Percentiles rank a stretch among this genome's conserved stretches.
phyloP scores from a whole-genome alignment of 345 rosid species.

The Hibiscus mutabilis region DNA sequence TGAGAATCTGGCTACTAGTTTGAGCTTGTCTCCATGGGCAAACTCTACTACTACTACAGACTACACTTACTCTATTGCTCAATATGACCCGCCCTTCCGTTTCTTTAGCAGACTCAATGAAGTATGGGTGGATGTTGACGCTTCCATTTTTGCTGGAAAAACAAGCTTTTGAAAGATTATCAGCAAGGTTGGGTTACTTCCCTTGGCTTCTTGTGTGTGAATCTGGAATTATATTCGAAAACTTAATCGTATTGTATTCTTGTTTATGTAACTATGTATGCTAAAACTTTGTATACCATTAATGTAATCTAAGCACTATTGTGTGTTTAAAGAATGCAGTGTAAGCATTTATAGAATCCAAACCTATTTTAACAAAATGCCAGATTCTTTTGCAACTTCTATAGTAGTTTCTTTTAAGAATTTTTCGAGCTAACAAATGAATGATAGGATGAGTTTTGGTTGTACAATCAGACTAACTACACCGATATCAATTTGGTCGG shows the following conservation, averaged over 20 bases:
- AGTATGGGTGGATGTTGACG: slow-evolving; percentile 53
- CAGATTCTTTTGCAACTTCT: neutral
- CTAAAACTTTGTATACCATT: neutral
- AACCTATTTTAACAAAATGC: neutral
- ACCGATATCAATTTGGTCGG: slow-evolving; percentile 20
- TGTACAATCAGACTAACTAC: slow-evolving; percentile 7
- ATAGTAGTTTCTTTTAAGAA: neutral
- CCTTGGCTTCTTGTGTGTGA: neutral
- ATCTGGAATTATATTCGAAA: neutral
- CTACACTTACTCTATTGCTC: slow-evolving; percentile 56
- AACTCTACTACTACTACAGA: slow-evolving; percentile 30
- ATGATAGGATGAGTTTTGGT: slow-evolving; percentile 18
- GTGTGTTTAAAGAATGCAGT: neutral
- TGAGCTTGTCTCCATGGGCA: slow-evolving; percentile 52
- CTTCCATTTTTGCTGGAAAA: slow-evolving; percentile 12
- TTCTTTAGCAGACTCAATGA: slow-evolving; percentile 54
- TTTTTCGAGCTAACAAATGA: slow-evolving; percentile 12
- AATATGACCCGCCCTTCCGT: slow-evolving; percentile 53
- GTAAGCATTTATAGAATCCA: neutral
- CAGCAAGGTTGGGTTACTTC: neutral
- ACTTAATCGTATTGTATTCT: neutral
- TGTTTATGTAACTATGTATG: neutral
- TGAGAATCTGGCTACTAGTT: slow-evolving; percentile 42
- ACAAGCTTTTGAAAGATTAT: slow-evolving; percentile 33
- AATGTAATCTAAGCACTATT: neutral